Evolutionary conservation across 495 filamentous ascomycete genomes (phyloP).

Genomic region (Hypoxylon crocopeplum): DNA sequence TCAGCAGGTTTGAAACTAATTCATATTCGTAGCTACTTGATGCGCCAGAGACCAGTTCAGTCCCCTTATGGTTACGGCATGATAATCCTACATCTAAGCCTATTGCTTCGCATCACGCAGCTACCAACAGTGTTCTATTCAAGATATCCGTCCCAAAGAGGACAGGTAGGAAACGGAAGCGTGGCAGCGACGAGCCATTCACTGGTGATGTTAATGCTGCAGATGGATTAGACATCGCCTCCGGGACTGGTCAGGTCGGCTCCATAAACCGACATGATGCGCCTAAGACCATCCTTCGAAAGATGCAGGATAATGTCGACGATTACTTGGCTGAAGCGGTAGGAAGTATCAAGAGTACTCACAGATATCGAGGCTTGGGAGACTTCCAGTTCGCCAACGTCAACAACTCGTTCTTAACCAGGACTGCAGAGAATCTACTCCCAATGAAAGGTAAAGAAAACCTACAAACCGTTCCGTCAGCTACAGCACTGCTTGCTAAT

Average conservation of each 20-base stretch:
- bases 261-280: slow-evolving; percentile 52
- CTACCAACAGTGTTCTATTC: slow-evolving; percentile 81
- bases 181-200: slow-evolving; percentile 73
- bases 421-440: slow-evolving; percentile 68
- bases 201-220: slow-evolving; percentile 33
- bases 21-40: slow-evolving; percentile 31
- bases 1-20: not conserved
- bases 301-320: slow-evolving; percentile 72
- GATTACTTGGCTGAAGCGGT: slow-evolving; percentile 74
- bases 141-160: slow-evolving; percentile 87
- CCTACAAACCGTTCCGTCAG: not conserved
- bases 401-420: slow-evolving; percentile 66
- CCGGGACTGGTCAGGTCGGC: slow-evolving; percentile 29
- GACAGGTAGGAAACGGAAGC: slow-evolving; percentile 83
- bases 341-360: slow-evolving; percentile 76
- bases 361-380: slow-evolving; percentile 76
- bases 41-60: slow-evolving; percentile 42
- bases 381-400: slow-evolving; percentile 80
- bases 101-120: slow-evolving; percentile 70
- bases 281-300: slow-evolving; percentile 62
- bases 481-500: slow-evolving; percentile 9
- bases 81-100: slow-evolving; percentile 79
- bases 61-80: slow-evolving; percentile 74
- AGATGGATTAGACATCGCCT: slow-evolving; percentile 25
- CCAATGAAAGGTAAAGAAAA: slow-evolving; percentile 64